These are phyloP conservation scores for Fonsecaea nubica DNA, from an alignment of 2,329 filamentous ascomycete species.

Conservation along the genomic window DNA sequence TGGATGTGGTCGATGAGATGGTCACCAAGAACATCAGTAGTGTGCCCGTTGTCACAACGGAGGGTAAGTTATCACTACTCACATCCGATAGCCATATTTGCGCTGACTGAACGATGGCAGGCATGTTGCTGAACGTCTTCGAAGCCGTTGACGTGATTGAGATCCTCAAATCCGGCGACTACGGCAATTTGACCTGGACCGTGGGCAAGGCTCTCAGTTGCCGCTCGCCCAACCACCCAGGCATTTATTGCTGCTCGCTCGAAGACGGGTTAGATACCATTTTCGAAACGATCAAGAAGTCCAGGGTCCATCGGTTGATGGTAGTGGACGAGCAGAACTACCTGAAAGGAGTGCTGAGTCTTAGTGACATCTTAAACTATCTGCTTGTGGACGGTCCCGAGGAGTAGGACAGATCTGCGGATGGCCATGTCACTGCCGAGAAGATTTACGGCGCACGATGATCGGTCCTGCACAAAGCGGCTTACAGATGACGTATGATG, in stretches of 20 bases:
- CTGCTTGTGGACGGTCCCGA: conserved; percentile 80
- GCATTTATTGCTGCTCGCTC: conserved; percentile 93
- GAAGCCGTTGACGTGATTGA: conserved; percentile 97
- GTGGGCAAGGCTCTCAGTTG: conserved; percentile 74
- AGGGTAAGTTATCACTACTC: conserved; percentile 54
- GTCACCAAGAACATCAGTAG: conserved; percentile 93
- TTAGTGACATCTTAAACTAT: conserved; percentile 96
- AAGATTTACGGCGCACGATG: conserved; percentile 11
- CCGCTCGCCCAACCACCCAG: conserved; percentile 74
- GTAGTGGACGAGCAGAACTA: conserved; percentile 89
- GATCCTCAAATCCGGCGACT: conserved; percentile 89
- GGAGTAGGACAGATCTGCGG: conserved; percentile 22
- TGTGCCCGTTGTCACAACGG: conserved; percentile 85
- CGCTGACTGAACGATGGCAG: conserved; percentile 44
- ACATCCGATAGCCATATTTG: background rate
- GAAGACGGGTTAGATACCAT: conserved; percentile 93
- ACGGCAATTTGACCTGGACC: conserved; percentile 84
- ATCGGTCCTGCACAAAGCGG: background rate
- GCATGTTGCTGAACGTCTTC: conserved; percentile 88
- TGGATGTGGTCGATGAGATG: conserved; percentile 92
- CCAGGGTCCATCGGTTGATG: conserved; percentile 88
- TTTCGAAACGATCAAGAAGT: conserved; percentile 95
- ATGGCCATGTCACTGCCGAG: conserved; percentile 14
- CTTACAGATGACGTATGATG: background rate
- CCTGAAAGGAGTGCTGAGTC: conserved; percentile 85